Conservation (phyloP, 352 stramenopile species). For the Globisporangium nagaii region DNA sequence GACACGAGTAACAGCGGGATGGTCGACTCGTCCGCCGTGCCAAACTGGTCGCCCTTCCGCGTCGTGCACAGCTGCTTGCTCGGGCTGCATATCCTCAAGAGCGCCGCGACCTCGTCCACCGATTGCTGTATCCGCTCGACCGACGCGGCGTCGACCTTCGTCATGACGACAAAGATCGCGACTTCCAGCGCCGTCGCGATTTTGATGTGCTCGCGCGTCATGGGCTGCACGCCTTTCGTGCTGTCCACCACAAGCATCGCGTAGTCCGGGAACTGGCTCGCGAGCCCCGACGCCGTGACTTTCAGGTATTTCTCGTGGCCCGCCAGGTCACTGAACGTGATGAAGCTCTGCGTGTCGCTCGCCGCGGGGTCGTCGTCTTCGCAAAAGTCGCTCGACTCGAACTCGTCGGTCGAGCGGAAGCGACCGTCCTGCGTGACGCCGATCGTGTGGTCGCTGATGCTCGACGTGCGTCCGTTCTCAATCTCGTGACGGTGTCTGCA, state of each 20-base stretch:
- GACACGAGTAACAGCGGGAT: slow-evolving; percentile 67
- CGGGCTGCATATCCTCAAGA: slow-evolving; percentile 33
- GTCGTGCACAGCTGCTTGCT: slow-evolving; percentile 15
- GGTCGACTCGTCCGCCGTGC: slow-evolving; percentile 10
- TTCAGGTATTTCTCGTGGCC: slow-evolving; percentile 89
- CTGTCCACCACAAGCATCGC: slow-evolving; percentile 81
- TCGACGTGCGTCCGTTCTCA: slow-evolving; percentile 85
- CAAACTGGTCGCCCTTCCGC: neutral
- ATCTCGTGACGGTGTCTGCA: slow-evolving; percentile 82
- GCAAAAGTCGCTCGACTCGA: slow-evolving; percentile 41
- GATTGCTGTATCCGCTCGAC: slow-evolving; percentile 41
- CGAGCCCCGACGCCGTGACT: slow-evolving; percentile 78
- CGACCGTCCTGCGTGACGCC: slow-evolving; percentile 55
- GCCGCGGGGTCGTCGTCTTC: slow-evolving; percentile 37
- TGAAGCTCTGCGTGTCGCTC: slow-evolving; percentile 24
- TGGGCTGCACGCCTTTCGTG: slow-evolving; percentile 53
- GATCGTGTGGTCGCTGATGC: slow-evolving; percentile 86
- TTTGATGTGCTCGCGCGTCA: slow-evolving; percentile 76
- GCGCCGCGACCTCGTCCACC: slow-evolving; percentile 33
- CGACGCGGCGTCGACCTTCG: slow-evolving; percentile 54
- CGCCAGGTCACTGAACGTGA: slow-evolving; percentile 73
- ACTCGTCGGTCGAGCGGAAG: slow-evolving; percentile 45
- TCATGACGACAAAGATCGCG: slow-evolving; percentile 77
- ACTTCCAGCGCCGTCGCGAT: slow-evolving; percentile 71
- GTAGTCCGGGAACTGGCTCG: slow-evolving; percentile 83